Base-by-base conservation (phyloP, 345 rosid species). In the Limnanthes douglasii region DNA sequence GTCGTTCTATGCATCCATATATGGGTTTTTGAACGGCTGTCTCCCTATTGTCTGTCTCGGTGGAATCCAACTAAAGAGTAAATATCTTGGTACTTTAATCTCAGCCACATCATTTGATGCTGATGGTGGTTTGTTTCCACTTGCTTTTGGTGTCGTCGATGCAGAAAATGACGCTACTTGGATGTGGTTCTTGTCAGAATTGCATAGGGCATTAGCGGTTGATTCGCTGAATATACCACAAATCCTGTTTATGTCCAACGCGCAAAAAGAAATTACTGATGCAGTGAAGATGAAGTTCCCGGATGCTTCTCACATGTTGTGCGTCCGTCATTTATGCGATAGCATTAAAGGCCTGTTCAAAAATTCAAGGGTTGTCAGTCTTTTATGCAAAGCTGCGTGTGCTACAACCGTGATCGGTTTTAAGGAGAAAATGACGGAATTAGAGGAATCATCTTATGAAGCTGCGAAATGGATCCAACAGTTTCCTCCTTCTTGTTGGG, bases 321-420 rank as follows among this genome's bases (percentile, higher is more conserved):
- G 77, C 35, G 28, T 66, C 60, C 59, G 32, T 13, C 34, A 66
- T 39, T 37, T 69, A 45, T 62, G 58, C 58, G 73, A 65, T 53
- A 62, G 48, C 38, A 33, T 69, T 33, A 54, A 71, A 26, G 60
- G 55, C 42, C 69, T 60, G 46, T 66, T 69, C 58, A 73, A 58
- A 47, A 69, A 73, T 60, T 46, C 73, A 3, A 56, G 71, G 45
- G 62, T 73, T 12, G 50, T 46, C 11, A 49, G 63, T 49, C 64
- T 73, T 52, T 54, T 69, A 21, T 69, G 71, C 64, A 69, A 66
- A 60, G 82, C 77, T 35, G 82, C 71, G 14, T 57, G 48, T 49
- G 69, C 71, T 18, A 54, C 69, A 11, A 62, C 69, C 12, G 29
- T 30, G n/a, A 26, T 38, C 43, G 57, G 31, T 48, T 73, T 69